A percentile compares a stretch with the other conserved stretches of the same genome.
phyloP scores from a whole-genome alignment of 2,329 filamentous ascomycete species.

The Trichoderma endophyticum region DNA sequence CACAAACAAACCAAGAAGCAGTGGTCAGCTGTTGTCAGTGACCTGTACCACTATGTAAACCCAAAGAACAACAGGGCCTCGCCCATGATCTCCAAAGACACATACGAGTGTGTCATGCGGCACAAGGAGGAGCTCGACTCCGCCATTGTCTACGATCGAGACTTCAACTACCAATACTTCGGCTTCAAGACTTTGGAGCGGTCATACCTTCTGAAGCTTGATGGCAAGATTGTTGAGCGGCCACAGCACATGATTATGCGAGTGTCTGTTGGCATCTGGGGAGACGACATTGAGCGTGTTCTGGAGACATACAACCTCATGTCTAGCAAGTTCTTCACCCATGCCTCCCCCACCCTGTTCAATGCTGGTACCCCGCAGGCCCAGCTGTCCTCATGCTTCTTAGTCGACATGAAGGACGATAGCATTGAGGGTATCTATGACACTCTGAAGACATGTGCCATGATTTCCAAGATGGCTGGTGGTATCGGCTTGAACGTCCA shows the following conservation, averaged over 20 bases:
- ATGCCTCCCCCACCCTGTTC: conserved; percentile 96
- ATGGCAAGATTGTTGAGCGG: conserved; percentile 94
- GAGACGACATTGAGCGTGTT: conserved; percentile 88
- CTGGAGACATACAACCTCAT: conserved; percentile 98
- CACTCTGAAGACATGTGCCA: conserved; percentile 96
- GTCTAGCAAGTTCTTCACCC: conserved; percentile 98
- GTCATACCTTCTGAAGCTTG: conserved; percentile 92
- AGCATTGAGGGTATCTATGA: conserved; percentile 99
- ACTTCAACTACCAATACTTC: conserved; percentile 99
- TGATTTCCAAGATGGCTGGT: conserved; percentile 99
- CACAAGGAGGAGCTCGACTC: conserved; percentile 98
- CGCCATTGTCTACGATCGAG: conserved; percentile 96
- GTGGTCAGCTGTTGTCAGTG: conserved; percentile 90
- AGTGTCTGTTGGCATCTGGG: conserved; percentile 95
- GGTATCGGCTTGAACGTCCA: conserved; percentile 97
- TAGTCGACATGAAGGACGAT: conserved; percentile 99
- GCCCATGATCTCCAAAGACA: conserved; percentile 92
- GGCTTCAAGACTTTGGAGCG: conserved; percentile 99
- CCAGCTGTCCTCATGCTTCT: conserved; percentile 96
- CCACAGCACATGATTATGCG: conserved; percentile 99
- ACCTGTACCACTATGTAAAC: conserved; percentile 95
- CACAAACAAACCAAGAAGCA: conserved; percentile 99
- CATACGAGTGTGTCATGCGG: conserved; percentile 90
- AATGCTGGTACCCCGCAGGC: conserved; percentile 93
- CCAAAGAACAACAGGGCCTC: conserved; percentile 80